Percentiles rank a stretch among this genome's conserved stretches.
Conservation (phyloP, 495 filamentous ascomycete species). For the Penicillium egyptiacum region DNA sequence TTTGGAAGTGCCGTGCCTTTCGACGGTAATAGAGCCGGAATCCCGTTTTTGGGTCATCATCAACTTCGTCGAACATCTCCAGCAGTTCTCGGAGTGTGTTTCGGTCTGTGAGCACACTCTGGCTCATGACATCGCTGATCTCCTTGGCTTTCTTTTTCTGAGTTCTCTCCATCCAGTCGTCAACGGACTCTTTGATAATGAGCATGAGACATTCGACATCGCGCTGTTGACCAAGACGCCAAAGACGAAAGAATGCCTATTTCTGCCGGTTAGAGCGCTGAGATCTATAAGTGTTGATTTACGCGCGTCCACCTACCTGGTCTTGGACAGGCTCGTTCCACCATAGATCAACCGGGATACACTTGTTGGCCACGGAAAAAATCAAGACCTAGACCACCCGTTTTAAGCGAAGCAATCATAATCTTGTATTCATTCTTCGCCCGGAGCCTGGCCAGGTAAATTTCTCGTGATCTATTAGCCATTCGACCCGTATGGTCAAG, state of each 20-base stretch:
- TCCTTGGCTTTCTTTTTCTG: neutral
- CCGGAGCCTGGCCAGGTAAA: neutral
- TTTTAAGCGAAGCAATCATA: constrained; percentile 1
- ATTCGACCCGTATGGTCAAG: neutral
- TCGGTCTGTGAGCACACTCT: neutral
- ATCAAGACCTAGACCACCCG: neutral
- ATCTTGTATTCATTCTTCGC: neutral
- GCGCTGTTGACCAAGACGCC: neutral
- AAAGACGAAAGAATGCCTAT: constrained; percentile 3
- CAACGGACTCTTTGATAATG: neutral
- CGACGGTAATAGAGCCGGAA: neutral
- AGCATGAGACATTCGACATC: constrained; percentile 1
- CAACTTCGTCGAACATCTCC: constrained; percentile 1
- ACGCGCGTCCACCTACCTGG: neutral
- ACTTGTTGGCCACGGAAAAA: neutral
- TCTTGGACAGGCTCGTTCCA: constrained; percentile 1
- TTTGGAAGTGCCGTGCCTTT: neutral
- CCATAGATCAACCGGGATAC: neutral
- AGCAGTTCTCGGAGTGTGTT: neutral
- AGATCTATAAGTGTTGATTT: no score
- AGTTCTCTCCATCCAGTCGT: neutral
- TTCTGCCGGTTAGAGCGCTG: neutral
- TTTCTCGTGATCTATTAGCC: neutral
- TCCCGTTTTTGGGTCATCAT: neutral
- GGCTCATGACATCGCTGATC: neutral